Evolutionary conservation across 2,329 filamentous ascomycete genomes (phyloP).

Genomic region (Sordariomycetes sp.): DNA sequence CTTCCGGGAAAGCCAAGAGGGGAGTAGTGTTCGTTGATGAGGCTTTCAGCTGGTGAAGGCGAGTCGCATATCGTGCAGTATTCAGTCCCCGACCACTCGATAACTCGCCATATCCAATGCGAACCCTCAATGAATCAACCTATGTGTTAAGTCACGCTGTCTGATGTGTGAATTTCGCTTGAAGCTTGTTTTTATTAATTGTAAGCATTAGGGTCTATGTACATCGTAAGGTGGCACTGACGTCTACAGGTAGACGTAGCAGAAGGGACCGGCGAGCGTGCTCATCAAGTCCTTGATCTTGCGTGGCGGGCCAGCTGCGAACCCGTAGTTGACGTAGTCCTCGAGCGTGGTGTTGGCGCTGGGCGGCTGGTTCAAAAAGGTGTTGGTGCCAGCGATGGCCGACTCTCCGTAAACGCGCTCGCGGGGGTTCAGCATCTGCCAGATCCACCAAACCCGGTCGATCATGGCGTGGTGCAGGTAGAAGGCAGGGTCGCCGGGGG

Average conservation of each 20-base stretch:
- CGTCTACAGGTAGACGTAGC: too few relatives aligned
- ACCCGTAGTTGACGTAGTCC: constrained; percentile 16
- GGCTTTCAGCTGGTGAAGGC: constrained; percentile 6
- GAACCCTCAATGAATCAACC: too few relatives aligned
- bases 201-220: too few relatives aligned
- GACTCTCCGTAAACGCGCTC: constrained; percentile 10
- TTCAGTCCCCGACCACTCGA: too few relatives aligned
- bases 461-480: constrained; percentile 18
- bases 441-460: constrained; percentile 6
- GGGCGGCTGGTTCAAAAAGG: constrained; percentile 8
- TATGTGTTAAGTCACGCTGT: too few relatives aligned
- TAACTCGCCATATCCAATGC: too few relatives aligned
- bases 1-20: constrained; percentile 1
- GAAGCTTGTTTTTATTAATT: too few relatives aligned
- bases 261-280: constrained; percentile 22
- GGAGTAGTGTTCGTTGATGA: constrained; percentile 6
- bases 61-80: too few relatives aligned
- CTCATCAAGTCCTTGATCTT: constrained; percentile 22
- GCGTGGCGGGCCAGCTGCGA: constrained; percentile 8
- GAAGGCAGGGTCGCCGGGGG: constrained; percentile 25
- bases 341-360: constrained; percentile 14
- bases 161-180: too few relatives aligned
- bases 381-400: constrained; percentile 9
- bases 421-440: constrained; percentile 14
- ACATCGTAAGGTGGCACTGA: too few relatives aligned